Percentiles rank a stretch among this genome's conserved stretches.
These are phyloP conservation scores for Penicillium cinerascens DNA, from an alignment of 495 filamentous ascomycete species.

Conservation along the genomic window DNA sequence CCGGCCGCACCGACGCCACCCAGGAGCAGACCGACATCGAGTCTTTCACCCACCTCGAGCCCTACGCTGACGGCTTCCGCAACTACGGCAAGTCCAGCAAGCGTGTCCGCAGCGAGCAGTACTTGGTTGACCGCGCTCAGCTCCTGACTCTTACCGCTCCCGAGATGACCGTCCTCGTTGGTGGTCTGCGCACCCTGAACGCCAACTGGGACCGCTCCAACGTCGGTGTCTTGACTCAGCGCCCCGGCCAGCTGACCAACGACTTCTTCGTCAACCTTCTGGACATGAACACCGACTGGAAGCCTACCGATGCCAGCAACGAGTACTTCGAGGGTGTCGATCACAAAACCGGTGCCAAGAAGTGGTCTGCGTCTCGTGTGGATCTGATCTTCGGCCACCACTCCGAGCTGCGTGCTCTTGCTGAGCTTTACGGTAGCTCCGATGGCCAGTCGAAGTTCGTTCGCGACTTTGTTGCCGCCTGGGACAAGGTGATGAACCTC, in stretches of 20 bases:
- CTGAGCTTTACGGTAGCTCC: slow-evolving; percentile 60
- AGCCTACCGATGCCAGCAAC: slow-evolving; percentile 39
- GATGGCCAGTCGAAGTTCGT: slow-evolving; percentile 59
- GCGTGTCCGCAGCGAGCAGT: slow-evolving; percentile 59
- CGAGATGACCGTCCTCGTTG: slow-evolving; percentile 63
- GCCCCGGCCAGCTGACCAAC: slow-evolving; percentile 63
- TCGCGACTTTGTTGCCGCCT: slow-evolving; percentile 66
- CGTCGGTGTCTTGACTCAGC: slow-evolving; percentile 59
- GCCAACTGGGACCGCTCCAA: slow-evolving; percentile 63
- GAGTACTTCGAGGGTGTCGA: slow-evolving; percentile 61
- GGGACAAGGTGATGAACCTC: slow-evolving; percentile 69
- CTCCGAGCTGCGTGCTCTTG: slow-evolving; percentile 63
- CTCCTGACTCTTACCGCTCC: slow-evolving; percentile 64
- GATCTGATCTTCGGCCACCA: slow-evolving; percentile 70
- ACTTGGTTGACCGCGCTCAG: slow-evolving; percentile 64
- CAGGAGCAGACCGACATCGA: slow-evolving; percentile 62
- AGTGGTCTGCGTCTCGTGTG: slow-evolving; percentile 64
- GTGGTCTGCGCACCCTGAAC: slow-evolving; percentile 62
- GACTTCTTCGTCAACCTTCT: slow-evolving; percentile 76
- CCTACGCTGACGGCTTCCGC: slow-evolving; percentile 66
- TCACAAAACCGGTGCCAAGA: slow-evolving; percentile 62
- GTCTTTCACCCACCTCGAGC: slow-evolving; percentile 60
- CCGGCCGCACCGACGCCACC: slow-evolving; percentile 50
- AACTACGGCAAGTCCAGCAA: slow-evolving; percentile 60
- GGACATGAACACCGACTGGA: slow-evolving; percentile 62